Evolutionary conservation across 768 basidiomycete genomes (phyloP).

Genomic region (Amanita thiersii): DNA sequence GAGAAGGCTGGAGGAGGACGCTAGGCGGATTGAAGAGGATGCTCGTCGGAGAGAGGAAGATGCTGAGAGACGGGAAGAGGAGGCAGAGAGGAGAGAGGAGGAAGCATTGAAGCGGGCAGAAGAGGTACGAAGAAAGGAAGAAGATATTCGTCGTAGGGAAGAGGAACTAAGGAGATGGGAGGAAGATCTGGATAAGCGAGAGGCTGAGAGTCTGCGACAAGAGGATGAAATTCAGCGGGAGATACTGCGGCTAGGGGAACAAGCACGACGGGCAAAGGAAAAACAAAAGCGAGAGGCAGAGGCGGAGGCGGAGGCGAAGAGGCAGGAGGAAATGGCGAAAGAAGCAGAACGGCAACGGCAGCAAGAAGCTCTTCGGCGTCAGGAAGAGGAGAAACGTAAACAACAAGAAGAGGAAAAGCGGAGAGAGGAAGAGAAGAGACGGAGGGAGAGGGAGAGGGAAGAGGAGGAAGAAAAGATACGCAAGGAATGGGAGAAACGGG

Average conservation of each 20-base stretch:
- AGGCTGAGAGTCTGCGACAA: neutral
- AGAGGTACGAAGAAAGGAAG: slow-evolving; percentile 15
- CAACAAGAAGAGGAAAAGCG: slow-evolving; percentile 16
- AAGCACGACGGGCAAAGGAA: slow-evolving; percentile 1
- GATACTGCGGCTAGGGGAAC: slow-evolving; percentile 1
- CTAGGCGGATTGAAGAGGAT: slow-evolving; percentile 16
- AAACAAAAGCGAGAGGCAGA: slow-evolving; percentile 1
- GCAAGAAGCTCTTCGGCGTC: slow-evolving; percentile 11
- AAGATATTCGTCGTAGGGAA: slow-evolving; percentile 11
- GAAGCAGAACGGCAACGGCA: slow-evolving; percentile 7
- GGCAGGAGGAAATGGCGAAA: slow-evolving; percentile 12
- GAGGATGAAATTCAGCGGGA: neutral
- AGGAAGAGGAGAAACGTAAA: slow-evolving; percentile 19
- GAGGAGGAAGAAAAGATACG: slow-evolving; percentile 16
- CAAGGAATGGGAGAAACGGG: slow-evolving; percentile 19
- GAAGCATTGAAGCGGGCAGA: slow-evolving; percentile 16
- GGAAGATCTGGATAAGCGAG: slow-evolving; percentile 13
- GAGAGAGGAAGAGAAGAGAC: slow-evolving; percentile 18
- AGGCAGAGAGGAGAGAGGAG: slow-evolving; percentile 24
- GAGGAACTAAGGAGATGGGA: slow-evolving; percentile 8
- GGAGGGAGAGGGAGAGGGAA: slow-evolving; percentile 16
- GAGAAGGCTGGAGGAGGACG: slow-evolving; percentile 14
- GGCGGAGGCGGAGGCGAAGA: slow-evolving; percentile 17
- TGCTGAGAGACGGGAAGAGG: slow-evolving; percentile 25
- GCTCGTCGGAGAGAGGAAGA: slow-evolving; percentile 19